Base-by-base conservation (phyloP, 2,329 filamentous ascomycete species). In the Stylonectria norvegica region DNA sequence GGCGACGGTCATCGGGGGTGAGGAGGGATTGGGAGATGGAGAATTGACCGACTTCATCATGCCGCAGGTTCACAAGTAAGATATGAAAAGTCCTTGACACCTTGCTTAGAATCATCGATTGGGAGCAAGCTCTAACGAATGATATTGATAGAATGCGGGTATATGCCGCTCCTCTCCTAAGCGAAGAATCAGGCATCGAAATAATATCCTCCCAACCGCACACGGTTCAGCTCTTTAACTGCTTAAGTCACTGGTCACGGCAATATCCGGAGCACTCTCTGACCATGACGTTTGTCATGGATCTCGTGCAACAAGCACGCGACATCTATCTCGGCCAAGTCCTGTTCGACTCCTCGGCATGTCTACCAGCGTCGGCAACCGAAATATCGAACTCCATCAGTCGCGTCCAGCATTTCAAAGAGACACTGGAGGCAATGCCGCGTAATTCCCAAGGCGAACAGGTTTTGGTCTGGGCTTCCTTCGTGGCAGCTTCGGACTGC, bases 271-370 rank as follows among this genome's bases (percentile, higher is more conserved):
- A 95, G 59, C 87, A 87, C 45, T 77, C 82, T 5, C 67, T 94
- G 1, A 78, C 86, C 2, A 84, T 83, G 49, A 82, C 81, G 1
- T 83, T 88, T 32, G 76, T 94, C 53, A 73, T 82, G 31, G 91
- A 94, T 48, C 84, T 95, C 69, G 87, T 86, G 53, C 78, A 95
- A 1, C 89, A 95, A 57, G 87, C 88, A 0, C 84, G 86, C 4
- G 79, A 83, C 2, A 94, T 95, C 34, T 93, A 87, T 58, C 71
- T 95, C 2, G 88, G 95, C 53, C 86, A 91, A 62, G 85, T 53
- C 4, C 14, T 50, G 1, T 47, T 48, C 2, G 6, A 53, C 55
- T 7, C 45, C 45, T 7, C 44, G 50, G 4, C 36, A 42, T 2
- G 30, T 38, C 0, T 53, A 45, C 5, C 51, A 46, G 22, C 1